A percentile compares a stretch with the other conserved stretches of the same genome.
These are phyloP conservation scores for Daphne laureola DNA, from an alignment of 441 rosid genomes.

Conservation along the genomic window DNA sequence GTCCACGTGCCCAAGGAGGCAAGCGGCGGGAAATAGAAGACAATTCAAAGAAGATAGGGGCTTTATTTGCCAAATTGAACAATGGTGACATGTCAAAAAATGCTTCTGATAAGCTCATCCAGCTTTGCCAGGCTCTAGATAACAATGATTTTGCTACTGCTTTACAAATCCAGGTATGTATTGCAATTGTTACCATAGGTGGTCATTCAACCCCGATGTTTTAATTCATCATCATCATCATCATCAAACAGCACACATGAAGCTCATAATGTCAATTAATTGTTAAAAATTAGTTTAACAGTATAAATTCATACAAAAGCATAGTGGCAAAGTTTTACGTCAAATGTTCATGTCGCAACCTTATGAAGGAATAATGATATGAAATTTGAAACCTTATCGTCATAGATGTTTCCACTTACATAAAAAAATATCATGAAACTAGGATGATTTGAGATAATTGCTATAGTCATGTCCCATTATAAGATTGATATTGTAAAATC, in stretches of 20 bases:
- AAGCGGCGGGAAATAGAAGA: conserved; percentile 97
- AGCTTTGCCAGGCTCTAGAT: conserved; percentile 93
- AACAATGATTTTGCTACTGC: conserved; percentile 67
- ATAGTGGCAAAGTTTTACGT: too few relatives aligned
- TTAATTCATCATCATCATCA: not conserved
- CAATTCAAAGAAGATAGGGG: conserved; percentile 86
- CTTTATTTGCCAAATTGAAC: conserved; percentile 88
- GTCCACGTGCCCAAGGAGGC: conserved; percentile 75
- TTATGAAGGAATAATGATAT: too few relatives aligned
- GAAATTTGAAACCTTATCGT: too few relatives aligned
- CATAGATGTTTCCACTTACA: too few relatives aligned
- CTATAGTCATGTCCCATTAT: too few relatives aligned
- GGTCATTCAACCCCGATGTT: not conserved
- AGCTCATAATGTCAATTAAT: not conserved
- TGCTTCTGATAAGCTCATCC: conserved; percentile 84
- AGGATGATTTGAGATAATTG: too few relatives aligned
- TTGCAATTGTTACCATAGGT: not conserved
- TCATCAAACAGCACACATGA: too few relatives aligned
- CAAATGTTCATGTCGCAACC: too few relatives aligned
- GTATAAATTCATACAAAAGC: too few relatives aligned
- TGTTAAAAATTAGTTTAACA: not conserved
- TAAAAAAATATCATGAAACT: too few relatives aligned
- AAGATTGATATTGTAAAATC: too few relatives aligned
- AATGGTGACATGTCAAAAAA: conserved; percentile 85
- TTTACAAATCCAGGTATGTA: conserved; percentile 78